Evolutionary conservation across 768 basidiomycete species (phyloP), one percentile per base, ranked within the genome.

Genomic region (Asterophora parasitica): DNA sequence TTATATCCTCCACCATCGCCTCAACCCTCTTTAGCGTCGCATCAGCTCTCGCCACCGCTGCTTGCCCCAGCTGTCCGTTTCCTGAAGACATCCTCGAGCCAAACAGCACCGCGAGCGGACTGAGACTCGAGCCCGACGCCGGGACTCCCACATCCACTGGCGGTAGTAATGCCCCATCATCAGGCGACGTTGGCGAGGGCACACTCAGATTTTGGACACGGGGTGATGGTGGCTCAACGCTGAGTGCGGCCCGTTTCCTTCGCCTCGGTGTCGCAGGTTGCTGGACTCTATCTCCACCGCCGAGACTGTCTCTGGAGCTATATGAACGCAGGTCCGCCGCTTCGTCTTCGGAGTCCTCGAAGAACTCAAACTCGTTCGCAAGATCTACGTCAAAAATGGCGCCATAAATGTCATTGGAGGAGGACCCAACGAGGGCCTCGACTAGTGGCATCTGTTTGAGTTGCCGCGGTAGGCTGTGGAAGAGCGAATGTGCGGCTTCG

Each of bases 311-410:
- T 16, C 64, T 56, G 0, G 74, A 76, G 46, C 67, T 59, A n/a
- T 64, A 49, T 7, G 73, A 74, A 13, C 67, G 64, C 27, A 76
- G 53, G 2, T 64, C 65, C 3, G 67, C 66, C 1, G 48, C 43
- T 3, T 77, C 79, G n/a, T 71, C 54, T 31, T 78, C 79, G 5
- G 63, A 70, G 10, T 75, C 76, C 4, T 65, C 66, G 53, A 85
- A 82, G 20, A 81, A 65, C 33, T 73, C 76, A 15, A 68, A 64
- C 7, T 80, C 74, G 28, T 65, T 61, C 3, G 65, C 61, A 16
- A 76, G 59, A 20, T 88, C 83, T 1, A 85, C 77, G 46, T 87
- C 84, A 56, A 92, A 90, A 35, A 92, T 85, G 1, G 85, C 86
- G 42, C 86, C 86, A 56, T 84, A 85, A 13, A 92, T 57, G 49